Percentiles rank a stretch among this genome's conserved stretches.
phyloP scores from a whole-genome alignment of 768 basidiomycete species.

The Agrocybe praecox region DNA sequence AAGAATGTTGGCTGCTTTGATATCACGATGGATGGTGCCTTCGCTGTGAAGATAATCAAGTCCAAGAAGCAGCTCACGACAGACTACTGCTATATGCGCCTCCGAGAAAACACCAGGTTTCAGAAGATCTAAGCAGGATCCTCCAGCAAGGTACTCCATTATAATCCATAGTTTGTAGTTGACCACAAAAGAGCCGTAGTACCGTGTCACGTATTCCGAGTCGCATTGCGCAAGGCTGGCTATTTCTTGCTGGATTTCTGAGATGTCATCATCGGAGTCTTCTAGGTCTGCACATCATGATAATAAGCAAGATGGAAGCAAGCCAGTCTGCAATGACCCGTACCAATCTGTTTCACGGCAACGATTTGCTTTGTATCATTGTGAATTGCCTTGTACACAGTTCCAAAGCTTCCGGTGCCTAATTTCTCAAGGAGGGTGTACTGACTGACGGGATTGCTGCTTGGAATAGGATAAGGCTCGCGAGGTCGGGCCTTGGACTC shows the following conservation, averaged over 20 bases:
- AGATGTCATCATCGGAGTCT: constrained; percentile 97
- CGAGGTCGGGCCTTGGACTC: constrained; percentile 43
- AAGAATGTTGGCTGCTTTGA: constrained; percentile 97
- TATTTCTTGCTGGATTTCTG: constrained; percentile 98
- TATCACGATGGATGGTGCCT: constrained; percentile 97
- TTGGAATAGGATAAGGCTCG: constrained; percentile 72
- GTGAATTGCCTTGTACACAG: constrained; percentile 97
- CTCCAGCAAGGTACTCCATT: constrained; percentile 99
- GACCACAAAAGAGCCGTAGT: constrained; percentile 96
- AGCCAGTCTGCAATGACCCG: constrained; percentile 22
- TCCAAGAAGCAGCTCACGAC: constrained; percentile 89
- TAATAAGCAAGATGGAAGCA: constrained; percentile 8
- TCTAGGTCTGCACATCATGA: constrained; percentile 76
- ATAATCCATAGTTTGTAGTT: constrained; percentile 99
- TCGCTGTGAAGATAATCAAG: constrained; percentile 96
- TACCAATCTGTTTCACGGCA: constrained; percentile 97
- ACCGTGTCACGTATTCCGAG: constrained; percentile 94
- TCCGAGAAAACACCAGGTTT: constrained; percentile 92
- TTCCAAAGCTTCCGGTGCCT: constrained; percentile 97
- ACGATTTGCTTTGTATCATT: constrained; percentile 93
- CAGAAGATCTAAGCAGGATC: constrained; percentile 96
- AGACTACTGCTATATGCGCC: constrained; percentile 92
- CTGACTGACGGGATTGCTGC: constrained; percentile 83
- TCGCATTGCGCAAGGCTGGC: constrained; percentile 95
- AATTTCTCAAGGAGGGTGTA: constrained; percentile 94